Evolutionary conservation across 441 rosid species (phyloP).

Genomic region (Corymbia calophylla): DNA sequence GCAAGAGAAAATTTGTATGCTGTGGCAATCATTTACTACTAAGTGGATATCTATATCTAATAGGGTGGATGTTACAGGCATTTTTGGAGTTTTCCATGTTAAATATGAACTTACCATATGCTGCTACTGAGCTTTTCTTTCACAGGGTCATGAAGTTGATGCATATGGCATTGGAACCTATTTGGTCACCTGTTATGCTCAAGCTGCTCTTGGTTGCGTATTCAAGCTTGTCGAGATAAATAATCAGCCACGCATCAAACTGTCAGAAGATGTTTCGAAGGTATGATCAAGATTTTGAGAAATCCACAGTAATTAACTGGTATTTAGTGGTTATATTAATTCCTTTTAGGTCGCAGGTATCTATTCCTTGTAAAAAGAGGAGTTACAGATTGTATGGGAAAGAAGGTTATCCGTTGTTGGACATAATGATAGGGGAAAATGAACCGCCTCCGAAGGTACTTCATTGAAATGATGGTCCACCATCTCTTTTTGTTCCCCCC

Average conservation of each 20-base stretch:
- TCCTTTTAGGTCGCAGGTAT: constrained; percentile 42
- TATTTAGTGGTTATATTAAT: neutral
- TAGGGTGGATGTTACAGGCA: neutral
- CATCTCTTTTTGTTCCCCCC: neutral
- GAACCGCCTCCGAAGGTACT: constrained; percentile 87
- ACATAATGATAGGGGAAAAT: constrained; percentile 89
- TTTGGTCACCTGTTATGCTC: constrained; percentile 87
- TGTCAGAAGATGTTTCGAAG: constrained; percentile 96
- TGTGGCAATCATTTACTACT: neutral
- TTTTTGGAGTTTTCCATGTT: neutral
- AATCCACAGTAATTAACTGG: neutral
- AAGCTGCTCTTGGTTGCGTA: constrained; percentile 93
- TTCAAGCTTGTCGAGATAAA: constrained; percentile 96
- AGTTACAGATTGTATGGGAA: constrained; percentile 65
- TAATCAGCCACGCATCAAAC: constrained; percentile 88
- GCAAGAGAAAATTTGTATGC: neutral
- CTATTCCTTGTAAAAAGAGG: constrained; percentile 91
- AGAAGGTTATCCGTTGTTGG: constrained; percentile 88
- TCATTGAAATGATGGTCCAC: neutral
- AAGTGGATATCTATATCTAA: neutral
- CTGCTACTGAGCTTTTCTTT: neutral
- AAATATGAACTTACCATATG: neutral
- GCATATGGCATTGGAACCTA: constrained; percentile 89
- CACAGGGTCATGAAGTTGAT: constrained; percentile 92
- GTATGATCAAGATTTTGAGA: constrained; percentile 17